Evolutionary conservation across 2,329 filamentous ascomycete species (phyloP).

Genomic region (Epichloe sp.): DNA sequence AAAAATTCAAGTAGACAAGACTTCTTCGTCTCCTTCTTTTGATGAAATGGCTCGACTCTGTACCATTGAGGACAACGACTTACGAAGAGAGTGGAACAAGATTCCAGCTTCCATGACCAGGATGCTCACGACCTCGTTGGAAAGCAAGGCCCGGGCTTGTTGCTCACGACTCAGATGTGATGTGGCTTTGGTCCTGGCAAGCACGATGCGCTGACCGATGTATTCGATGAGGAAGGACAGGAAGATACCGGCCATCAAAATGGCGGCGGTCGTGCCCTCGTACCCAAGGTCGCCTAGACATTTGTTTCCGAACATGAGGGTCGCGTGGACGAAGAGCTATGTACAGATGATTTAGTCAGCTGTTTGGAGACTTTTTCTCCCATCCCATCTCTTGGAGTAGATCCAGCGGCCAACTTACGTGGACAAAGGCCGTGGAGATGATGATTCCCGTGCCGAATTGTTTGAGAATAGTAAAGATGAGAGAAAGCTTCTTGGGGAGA

Average conservation of each 20-base stretch:
- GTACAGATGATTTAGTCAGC: slow-evolving; percentile 1
- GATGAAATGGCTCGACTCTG: neutral
- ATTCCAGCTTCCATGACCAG: slow-evolving; percentile 60
- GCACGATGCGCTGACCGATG: slow-evolving; percentile 45
- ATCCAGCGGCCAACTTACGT: slow-evolving; percentile 30
- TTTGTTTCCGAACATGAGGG: slow-evolving; percentile 57
- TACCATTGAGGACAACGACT: slow-evolving; percentile 11
- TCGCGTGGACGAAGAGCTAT: slow-evolving; percentile 61
- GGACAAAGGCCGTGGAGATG: slow-evolving; percentile 57
- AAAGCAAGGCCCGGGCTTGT: slow-evolving; percentile 15
- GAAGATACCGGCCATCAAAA: slow-evolving; percentile 63
- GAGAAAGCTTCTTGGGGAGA: slow-evolving; percentile 33
- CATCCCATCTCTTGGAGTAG: neutral
- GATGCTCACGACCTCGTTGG: slow-evolving; percentile 44
- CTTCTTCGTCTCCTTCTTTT: neutral
- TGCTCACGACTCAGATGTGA: slow-evolving; percentile 12
- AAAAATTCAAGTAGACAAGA: neutral
- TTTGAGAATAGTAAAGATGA: slow-evolving; percentile 51
- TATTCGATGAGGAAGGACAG: slow-evolving; percentile 62
- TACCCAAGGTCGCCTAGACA: slow-evolving; percentile 55
- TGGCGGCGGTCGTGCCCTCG: slow-evolving; percentile 55
- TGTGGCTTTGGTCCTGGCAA: slow-evolving; percentile 19
- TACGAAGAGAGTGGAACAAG: slow-evolving; percentile 60
- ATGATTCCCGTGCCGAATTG: slow-evolving; percentile 65
- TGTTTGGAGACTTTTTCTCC: neutral